Base-by-base conservation (phyloP, 805 yeast genomes). In the Komagataella pastoris region DNA sequence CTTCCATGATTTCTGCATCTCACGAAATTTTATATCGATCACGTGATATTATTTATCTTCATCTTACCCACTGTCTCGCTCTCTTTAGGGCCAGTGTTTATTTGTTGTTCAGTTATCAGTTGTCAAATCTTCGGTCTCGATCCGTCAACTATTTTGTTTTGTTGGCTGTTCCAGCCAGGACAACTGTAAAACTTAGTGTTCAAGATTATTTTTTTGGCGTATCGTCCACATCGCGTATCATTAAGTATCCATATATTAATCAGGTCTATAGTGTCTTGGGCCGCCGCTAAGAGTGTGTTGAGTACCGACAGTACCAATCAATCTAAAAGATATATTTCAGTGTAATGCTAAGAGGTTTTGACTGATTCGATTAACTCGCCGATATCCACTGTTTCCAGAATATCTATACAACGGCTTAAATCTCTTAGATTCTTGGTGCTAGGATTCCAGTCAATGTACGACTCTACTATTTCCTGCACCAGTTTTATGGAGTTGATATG, bases 361-460 rank as follows among this genome's bases (percentile, higher is more conserved):
- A 17, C 23, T 19, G 30, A 18, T 36, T 12, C 24, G 6, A 24
- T 49, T 7, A 62, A 19, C 14, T 65, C 67, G 24, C 56, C 50
- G 14, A 44, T 43, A 12, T 49, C 46, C 45, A 51, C 30, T 8
- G 44, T 48, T 19, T 36, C 60, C 40, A 68, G 54, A 1, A 63
- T 62, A 46, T 65, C 59, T 60, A 72, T 56, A 52, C 70, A 56
- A 58, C 85, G 86, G 64, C 85, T 85, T 58, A 91, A 73, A 48
- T 89, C 97, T 59, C 85, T 88, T 61, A 84, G 68, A n/a, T 74
- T 77, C 64, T 88, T 88, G 1, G 83, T 74, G 47, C 79, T 85
- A 0, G 98, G 97, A 43, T 77, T 77, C 99, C 98, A 93, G 14
- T 68, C 65, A 50, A 79, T 85, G 63, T 83, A 91, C 58, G 82